Evolutionary conservation across 768 basidiomycete genomes (phyloP), one percentile per base, ranked within the genome.

Genomic region (Clitopilus hobsonii): DNA sequence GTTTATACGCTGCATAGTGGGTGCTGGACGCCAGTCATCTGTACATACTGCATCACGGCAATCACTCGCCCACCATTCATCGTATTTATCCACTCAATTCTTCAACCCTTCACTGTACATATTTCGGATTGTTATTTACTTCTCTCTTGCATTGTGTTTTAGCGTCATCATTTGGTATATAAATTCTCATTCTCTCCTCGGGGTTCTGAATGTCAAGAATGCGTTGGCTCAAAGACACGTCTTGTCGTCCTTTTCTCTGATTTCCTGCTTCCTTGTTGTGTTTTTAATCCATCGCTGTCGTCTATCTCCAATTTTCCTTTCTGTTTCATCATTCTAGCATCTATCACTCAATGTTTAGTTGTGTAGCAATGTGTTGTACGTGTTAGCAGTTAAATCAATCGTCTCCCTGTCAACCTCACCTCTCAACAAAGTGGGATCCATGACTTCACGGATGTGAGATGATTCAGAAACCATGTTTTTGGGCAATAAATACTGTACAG

Each of bases 321-420:
- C 51, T 61, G 60, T 64, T 62, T 65, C 61, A 54, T 63, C 60
- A 54, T 61, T 61, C 41, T 61, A 61, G 60, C 60, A 63, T 66
- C 60, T 60, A 61, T 61, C 50, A 55, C 61, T 59, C 57, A 58
- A 61, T 59, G 61, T 58, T 67, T 64, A 61, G 63, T 63, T 68
- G 64, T 68, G 64, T 66, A 64, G 62, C 61, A 62, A 45, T 59
- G 53, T 59, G 65, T 66, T 65, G 63, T 64, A 66, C 60, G 60
- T 54, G 56, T 45, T 16, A 57, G 55, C 60, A 55, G 58, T 82
- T 78, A 51, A 45, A 68, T 56, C 13, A 63, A 79, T 80, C 53
- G 69, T 65, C 29, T 67, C 69, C 13, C 64, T 69, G 6, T 38
- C 13, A 25, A 45, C 22, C 16, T 45, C 41, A 45, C 11, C 22